phyloP scores from a whole-genome alignment of 1,284 basidiomycete species.

The Quambalaria eucalypti region DNA sequence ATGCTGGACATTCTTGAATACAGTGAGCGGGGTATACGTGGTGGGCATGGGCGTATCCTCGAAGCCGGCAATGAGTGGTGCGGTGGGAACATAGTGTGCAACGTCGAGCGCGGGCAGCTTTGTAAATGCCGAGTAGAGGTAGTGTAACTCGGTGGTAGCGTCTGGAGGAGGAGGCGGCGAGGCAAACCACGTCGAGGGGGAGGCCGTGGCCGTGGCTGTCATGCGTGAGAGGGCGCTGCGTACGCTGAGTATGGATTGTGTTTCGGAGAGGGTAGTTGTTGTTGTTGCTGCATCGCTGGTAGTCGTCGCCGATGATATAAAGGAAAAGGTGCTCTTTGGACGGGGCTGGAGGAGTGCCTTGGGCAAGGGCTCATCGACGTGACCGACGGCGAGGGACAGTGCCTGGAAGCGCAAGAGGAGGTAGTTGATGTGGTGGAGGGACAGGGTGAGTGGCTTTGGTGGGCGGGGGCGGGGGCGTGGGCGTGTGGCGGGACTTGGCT shows the following conservation, averaged over 20 bases:
- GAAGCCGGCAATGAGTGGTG: slow-evolving; percentile 56
- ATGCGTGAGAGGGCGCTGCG: slow-evolving; percentile 68
- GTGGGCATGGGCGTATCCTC: slow-evolving; percentile 65
- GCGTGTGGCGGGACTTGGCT: slow-evolving; percentile 10
- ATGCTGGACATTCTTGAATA: slow-evolving; percentile 70
- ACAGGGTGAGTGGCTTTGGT: slow-evolving; percentile 57
- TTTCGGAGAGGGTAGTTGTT: slow-evolving; percentile 38
- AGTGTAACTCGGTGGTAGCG: slow-evolving; percentile 60
- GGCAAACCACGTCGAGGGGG: slow-evolving; percentile 19
- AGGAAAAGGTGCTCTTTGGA: slow-evolving; percentile 48
- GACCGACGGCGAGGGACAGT: slow-evolving; percentile 61
- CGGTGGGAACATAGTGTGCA: background rate
- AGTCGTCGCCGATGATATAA: slow-evolving; percentile 53
- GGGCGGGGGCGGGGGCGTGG: slow-evolving; percentile 1
- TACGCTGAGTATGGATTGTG: slow-evolving; percentile 66
- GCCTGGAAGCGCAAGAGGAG: slow-evolving; percentile 76
- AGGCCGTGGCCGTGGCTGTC: slow-evolving; percentile 55
- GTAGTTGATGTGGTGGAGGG: slow-evolving; percentile 77
- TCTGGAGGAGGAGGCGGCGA: slow-evolving; percentile 50
- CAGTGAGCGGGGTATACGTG: slow-evolving; percentile 63
- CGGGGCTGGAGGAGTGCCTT: background rate
- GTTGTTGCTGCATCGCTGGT: slow-evolving; percentile 1
- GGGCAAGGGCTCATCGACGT: slow-evolving; percentile 61
- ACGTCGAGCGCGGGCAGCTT: slow-evolving; percentile 35
- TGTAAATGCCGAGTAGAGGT: slow-evolving; percentile 75